Base-by-base conservation (phyloP, 1,284 basidiomycete genomes). In the Cryptococcus sp. region DNA sequence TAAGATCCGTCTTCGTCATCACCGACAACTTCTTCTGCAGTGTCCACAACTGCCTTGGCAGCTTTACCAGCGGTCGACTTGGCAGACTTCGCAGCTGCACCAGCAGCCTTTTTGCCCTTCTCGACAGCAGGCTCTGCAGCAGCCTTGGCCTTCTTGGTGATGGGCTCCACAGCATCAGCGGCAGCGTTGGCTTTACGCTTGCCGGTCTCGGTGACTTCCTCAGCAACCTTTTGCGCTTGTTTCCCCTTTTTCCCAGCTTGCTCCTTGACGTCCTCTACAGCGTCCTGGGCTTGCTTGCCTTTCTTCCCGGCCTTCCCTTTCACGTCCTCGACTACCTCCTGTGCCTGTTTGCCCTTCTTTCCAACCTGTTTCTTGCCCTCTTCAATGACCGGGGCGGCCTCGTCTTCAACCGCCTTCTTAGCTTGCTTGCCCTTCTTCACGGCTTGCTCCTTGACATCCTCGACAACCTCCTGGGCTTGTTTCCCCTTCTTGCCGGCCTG, bases 1-100 rank as follows among this genome's bases (percentile, higher is more conserved):
- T 38, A 78, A 77, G 51, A 80, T 50, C 81, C 77, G 57, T 50
- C 53, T 43, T 65, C 55, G 38, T 64, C 65, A 20, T 55, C 62
- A 23, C 66, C 68, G 6, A 56, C 59, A 20, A 65, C 67, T 5
- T 51, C 65, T 16, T 62, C 49, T 6, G 58, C 66, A 16, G 66
- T 63, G 19, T 68, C 66, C 51, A 61, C 62, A 13, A 54, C 65
- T 20, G 64, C 65, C 16, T 55, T 60, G 2, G 54, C 64, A 5
- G 57, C 55, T n/a, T 54, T 62, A 43, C 46, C 58, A 17, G 47
- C 65, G 25, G 64, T 64, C 10, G 50, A 34, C 39, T 57, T 58
- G 5, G 57, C 69, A 6, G 50, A 44, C 59, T 68, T 69, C 49
- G 59, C 63, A n/a, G 63, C 67, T 39, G 52, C 50, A 23, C 17